Conservation (phyloP, 1,284 basidiomycete genomes). For the Schizophyllum amplum region DNA sequence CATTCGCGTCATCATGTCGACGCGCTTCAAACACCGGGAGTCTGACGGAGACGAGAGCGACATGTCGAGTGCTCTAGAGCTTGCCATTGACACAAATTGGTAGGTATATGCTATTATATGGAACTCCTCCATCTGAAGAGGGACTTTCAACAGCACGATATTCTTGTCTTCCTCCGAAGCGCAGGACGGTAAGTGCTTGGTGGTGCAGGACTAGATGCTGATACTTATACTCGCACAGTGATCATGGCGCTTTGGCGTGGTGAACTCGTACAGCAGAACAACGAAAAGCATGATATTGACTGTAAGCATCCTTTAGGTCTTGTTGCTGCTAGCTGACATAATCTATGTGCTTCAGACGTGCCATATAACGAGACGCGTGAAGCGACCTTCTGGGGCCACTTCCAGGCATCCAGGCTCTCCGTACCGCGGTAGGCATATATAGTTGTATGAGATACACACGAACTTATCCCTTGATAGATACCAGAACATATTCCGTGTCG, state of each 20-base stretch:
- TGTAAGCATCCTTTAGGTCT: conserved; percentile 34
- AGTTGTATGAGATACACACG: conserved; percentile 8
- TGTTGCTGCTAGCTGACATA: background rate
- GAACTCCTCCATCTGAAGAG: conserved; percentile 3
- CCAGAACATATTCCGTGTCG: conserved; percentile 69
- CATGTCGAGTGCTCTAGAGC: conserved; percentile 69
- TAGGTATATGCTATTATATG: conserved; percentile 21
- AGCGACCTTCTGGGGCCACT: conserved; percentile 56
- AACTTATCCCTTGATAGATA: conserved; percentile 35
- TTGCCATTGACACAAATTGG: conserved; percentile 82
- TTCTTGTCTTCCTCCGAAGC: conserved; percentile 86
- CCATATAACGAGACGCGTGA: conserved; percentile 45
- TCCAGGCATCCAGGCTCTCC: conserved; percentile 72
- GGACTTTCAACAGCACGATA: conserved; percentile 42
- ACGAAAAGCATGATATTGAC: conserved; percentile 59
- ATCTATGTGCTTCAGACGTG: conserved; percentile 38
- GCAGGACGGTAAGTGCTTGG: conserved; percentile 56
- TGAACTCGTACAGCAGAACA: conserved; percentile 72
- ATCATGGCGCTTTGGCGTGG: conserved; percentile 74
- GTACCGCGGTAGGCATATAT: conserved; percentile 63
- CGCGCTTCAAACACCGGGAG: conserved; percentile 67
- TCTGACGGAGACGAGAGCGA: conserved; percentile 73
- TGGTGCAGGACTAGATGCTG: too few relatives aligned
- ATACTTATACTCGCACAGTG: conserved; percentile 29
- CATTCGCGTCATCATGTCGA: conserved; percentile 66